Base-by-base conservation (phyloP, 805 yeast species). In the Jamesozyma spencerorum region DNA sequence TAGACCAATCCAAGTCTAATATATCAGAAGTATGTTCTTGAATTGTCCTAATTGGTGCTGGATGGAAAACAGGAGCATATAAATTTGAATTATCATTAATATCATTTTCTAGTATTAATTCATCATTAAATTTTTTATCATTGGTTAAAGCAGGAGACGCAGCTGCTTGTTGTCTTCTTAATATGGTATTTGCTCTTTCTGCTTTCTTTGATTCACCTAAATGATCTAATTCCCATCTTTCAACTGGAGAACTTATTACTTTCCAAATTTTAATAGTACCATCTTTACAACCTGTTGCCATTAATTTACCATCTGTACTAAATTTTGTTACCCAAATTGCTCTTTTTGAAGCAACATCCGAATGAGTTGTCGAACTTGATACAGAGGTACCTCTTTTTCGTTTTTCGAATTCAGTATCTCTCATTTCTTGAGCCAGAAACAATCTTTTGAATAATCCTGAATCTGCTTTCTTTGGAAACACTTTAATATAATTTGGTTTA, bases 231-330 rank as follows among this genome's bases (percentile, higher is more conserved):
- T 70, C 79, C 46, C 75, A 59, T 48, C 94, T 64, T 48, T 84
- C 88, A 43, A 77, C 63, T 0, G 86, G 81, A 0, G 87, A 75
- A 3, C 84, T 67, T 0, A 86, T 74, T 4, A 85, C 94, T 57
- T 84, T 79, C 92, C 94, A 87, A 3, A 87, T 65, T 39, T 77
- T 66, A 12, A 88, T 69, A 1, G 69, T 59, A 3, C 81, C 71
- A 54, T 84, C 87, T 49, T 83, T 76, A 15, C 95, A 94, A 0
- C 90, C 95, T 2, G 83, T 74, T 0, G 95, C 95, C 51, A 88
- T 60, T 56, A 71, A 85, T 58, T 76, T 79, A 10, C 97, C 97
- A 61, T 88, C 94, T 11, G 60, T 60, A 42, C 84, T 78, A 60
- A 88, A 88, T 50, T 76, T 73, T 65, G 82, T 66, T 8, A 76